A percentile compares a stretch with the other conserved stretches of the same genome.
Evolutionary conservation across 1,139 yeast genomes (phyloP).

Genomic region (Eremothecium gossypii): DNA sequence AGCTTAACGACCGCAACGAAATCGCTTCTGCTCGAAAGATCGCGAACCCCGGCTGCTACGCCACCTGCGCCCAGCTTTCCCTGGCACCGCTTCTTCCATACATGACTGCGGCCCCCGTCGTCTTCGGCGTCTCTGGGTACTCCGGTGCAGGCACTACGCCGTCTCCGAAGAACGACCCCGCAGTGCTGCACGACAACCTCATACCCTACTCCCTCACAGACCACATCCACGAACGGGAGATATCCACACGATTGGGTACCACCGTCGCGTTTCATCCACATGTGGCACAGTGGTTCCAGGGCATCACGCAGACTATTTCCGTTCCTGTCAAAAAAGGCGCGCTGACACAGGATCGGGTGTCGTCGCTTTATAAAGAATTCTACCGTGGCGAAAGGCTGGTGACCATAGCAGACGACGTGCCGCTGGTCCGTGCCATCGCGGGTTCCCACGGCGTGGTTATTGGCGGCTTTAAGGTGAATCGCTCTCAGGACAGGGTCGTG

Average conservation of each 20-base stretch:
- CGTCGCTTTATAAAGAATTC: slow-evolving; percentile 79
- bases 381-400: slow-evolving; percentile 83
- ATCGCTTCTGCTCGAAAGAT: slow-evolving; percentile 74
- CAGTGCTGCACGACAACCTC: slow-evolving; percentile 65
- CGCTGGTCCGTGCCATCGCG: slow-evolving; percentile 80
- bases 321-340: slow-evolving; percentile 70
- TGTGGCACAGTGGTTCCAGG: slow-evolving; percentile 99
- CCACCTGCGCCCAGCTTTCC: slow-evolving; percentile 93
- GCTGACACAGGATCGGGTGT: slow-evolving; percentile 70
- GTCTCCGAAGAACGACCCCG: slow-evolving; percentile 84
- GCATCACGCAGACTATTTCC: slow-evolving; percentile 84
- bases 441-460: slow-evolving; percentile 92
- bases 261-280: slow-evolving; percentile 91
- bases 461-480: slow-evolving; percentile 92
- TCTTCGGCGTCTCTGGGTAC: slow-evolving; percentile 95
- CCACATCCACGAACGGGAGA: slow-evolving; percentile 92
- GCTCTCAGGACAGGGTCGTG: slow-evolving; percentile 83
- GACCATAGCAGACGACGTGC: slow-evolving; percentile 53
- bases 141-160: slow-evolving; percentile 99
- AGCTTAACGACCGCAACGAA: slow-evolving; percentile 51
- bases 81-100: slow-evolving; percentile 71
- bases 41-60: slow-evolving; percentile 97
- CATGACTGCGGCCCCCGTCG: slow-evolving; percentile 61
- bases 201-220: slow-evolving; percentile 94
- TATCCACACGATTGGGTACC: slow-evolving; percentile 67